A percentile compares a stretch with the other conserved stretches of the same genome.
Conservation (phyloP, 257 asterid species). For the Solanum sparsipilum region DNA sequence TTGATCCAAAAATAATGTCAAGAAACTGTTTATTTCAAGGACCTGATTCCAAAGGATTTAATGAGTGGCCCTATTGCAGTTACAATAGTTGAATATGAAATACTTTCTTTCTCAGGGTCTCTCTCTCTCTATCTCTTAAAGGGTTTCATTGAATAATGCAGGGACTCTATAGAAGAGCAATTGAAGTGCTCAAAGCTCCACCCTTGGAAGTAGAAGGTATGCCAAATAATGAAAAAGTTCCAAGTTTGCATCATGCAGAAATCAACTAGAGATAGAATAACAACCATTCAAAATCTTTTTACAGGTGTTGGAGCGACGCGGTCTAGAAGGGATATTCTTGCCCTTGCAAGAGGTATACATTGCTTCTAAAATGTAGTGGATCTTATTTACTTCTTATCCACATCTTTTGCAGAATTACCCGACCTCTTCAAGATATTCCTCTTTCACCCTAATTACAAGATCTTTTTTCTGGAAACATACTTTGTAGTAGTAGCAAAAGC, state of each 20-base stretch:
- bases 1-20: rapidly evolving
- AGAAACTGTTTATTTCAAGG: background rate
- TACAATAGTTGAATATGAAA: background rate
- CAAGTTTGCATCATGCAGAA: background rate
- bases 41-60: background rate
- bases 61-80: background rate
- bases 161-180: conserved; percentile 94
- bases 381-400: background rate
- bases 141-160: conserved; percentile 8
- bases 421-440: background rate
- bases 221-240: background rate
- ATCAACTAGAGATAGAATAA: background rate
- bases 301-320: conserved; percentile 27
- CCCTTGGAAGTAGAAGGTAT: conserved; percentile 52
- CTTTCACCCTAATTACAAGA: background rate
- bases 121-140: background rate
- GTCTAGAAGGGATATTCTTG: conserved; percentile 49
- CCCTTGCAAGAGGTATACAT: conserved; percentile 77
- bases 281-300: background rate
- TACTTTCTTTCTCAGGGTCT: background rate
- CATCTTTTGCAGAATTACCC: background rate
- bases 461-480: background rate
- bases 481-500: background rate
- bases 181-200: conserved; percentile 79
- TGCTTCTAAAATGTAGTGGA: background rate